Conservation (phyloP, 1,284 basidiomycete genomes). For the Ustilago loliicola region DNA sequence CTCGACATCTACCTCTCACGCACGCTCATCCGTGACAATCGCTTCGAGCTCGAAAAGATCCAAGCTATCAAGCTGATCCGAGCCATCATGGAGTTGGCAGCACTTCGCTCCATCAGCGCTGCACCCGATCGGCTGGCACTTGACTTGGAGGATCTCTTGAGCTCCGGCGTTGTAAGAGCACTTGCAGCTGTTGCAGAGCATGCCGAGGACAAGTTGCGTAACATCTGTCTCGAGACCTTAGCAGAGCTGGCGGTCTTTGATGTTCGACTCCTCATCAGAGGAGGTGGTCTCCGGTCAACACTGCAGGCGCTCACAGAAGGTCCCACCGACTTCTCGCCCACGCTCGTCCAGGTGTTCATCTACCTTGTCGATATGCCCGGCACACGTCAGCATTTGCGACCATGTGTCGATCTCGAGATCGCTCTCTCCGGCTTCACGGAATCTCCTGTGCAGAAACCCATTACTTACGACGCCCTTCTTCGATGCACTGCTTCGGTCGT, state of each 20-base stretch:
- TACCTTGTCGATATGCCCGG: constrained; percentile 87
- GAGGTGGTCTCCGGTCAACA: constrained; percentile 88
- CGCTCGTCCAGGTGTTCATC: constrained; percentile 87
- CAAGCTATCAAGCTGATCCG: constrained; percentile 94
- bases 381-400: constrained; percentile 82
- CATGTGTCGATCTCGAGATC: constrained; percentile 92
- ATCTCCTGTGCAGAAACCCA: constrained; percentile 83
- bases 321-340: constrained; percentile 83
- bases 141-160: constrained; percentile 66
- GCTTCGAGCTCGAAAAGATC: constrained; percentile 87
- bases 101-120: constrained; percentile 34
- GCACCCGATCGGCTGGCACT: constrained; percentile 71
- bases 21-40: constrained; percentile 85
- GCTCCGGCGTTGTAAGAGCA: constrained; percentile 75
- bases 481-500: constrained; percentile 83
- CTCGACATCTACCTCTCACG: constrained; percentile 90
- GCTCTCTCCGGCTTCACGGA: constrained; percentile 73
- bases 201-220: constrained; percentile 87
- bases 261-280: constrained; percentile 82
- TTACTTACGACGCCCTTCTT: constrained; percentile 73
- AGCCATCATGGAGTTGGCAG: constrained; percentile 77
- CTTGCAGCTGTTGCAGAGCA: constrained; percentile 94
- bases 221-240: constrained; percentile 87
- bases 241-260: constrained; percentile 91
- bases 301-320: constrained; percentile 89